Percentiles rank a stretch among this genome's conserved stretches.
Conservation (phyloP, 139 green algal genomes). For the Chlorella sp. region DNA sequence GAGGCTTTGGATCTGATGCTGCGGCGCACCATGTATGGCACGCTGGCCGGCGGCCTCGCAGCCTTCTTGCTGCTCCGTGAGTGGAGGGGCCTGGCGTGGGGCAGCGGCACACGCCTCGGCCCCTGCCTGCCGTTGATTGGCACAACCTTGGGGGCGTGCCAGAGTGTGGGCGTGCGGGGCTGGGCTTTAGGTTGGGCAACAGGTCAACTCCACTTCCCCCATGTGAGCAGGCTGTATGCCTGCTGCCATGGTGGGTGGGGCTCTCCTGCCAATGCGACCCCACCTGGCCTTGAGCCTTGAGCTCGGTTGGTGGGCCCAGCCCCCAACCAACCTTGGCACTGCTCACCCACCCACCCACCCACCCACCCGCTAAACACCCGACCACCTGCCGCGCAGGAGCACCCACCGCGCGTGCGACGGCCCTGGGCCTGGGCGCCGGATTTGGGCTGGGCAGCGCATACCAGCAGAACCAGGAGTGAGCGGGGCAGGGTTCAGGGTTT, state of each 20-base stretch:
- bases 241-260: not conserved
- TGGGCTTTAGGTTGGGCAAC: too few relatives aligned
- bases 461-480: conserved; percentile 28
- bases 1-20: conserved; percentile 39
- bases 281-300: not conserved
- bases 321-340: too few relatives aligned
- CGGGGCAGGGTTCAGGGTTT: not conserved
- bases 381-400: conserved; percentile 4
- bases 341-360: not conserved
- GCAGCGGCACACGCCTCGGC: too few relatives aligned
- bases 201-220: too few relatives aligned
- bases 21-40: conserved; percentile 34
- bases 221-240: not conserved
- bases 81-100: not conserved
- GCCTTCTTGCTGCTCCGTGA: conserved; percentile 42
- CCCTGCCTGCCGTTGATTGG: too few relatives aligned
- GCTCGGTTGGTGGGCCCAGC: not conserved
- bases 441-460: conserved; percentile 47
- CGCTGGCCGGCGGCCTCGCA: conserved; percentile 24
- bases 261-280: too few relatives aligned
- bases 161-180: not conserved
- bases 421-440: conserved; percentile 40
- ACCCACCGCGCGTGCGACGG: conserved; percentile 25
- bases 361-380: too few relatives aligned
- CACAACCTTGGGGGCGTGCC: not conserved